These are phyloP conservation scores for Plasmodium vivax DNA, from an alignment of 169 alveolate genomes.

Conservation along the genomic window DNA sequence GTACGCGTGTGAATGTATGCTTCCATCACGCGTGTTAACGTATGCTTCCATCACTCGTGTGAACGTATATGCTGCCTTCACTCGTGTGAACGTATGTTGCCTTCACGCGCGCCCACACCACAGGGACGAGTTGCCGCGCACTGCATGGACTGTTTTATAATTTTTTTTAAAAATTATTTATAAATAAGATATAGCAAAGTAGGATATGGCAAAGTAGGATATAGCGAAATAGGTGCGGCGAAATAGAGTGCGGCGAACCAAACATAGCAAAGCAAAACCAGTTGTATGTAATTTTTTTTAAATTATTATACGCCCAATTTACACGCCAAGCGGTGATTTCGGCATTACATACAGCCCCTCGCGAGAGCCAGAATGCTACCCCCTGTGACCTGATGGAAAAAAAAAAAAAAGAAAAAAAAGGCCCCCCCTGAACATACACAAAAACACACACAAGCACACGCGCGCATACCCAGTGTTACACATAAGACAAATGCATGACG, in stretches of 20 bases:
- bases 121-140: conserved; percentile 8
- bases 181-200: conserved; percentile 25
- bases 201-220: not conserved
- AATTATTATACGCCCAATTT: not conserved
- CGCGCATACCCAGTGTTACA: not conserved
- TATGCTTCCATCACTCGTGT: too few relatives aligned
- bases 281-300: not conserved
- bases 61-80: too few relatives aligned
- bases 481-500: not conserved
- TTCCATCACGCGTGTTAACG: not conserved
- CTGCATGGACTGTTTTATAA: conserved; percentile 38
- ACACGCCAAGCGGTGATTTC: not conserved
- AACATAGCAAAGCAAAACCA: not conserved
- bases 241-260: not conserved
- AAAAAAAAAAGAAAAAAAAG: not conserved
- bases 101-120: not conserved
- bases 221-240: not conserved
- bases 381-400: not conserved
- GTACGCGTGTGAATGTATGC: not conserved
- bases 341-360: not conserved
- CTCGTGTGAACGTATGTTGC: not conserved
- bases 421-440: not conserved
- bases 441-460: not conserved
- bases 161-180: conserved; percentile 62
- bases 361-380: not conserved